Base-by-base conservation (phyloP, 2,329 filamentous ascomycete species). In the Mariannaea elegans region DNA sequence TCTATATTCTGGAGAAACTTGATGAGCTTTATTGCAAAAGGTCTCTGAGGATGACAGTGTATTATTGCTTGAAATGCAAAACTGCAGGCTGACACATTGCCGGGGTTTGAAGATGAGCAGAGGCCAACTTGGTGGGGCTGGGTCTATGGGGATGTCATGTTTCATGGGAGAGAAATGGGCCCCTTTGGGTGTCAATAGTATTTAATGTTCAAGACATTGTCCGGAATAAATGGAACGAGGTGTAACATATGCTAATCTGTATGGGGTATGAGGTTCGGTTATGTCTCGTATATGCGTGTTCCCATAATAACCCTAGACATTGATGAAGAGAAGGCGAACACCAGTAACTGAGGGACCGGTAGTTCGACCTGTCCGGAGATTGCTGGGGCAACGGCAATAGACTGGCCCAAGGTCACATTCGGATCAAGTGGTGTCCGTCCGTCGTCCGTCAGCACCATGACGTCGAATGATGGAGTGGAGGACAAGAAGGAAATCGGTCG, bases 351-450 rank as follows among this genome's bases (percentile, higher is more conserved):
- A 41, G 39, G 27, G 27, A n/a, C n/a, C n/a, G n/a, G n/a, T 36
- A 36, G 38, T 36, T 21, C 38, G 34, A 21, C n/a, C 36, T 45
- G 39, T 53, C 50, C 23, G 36, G 50, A 29, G 24, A 55, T 55
- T 55, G 24, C 51, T 47, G 42, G 42, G 51, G 16, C 24, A 55
- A 55, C 42, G 51, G 41, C 18, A 36, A 19, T 52, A 36, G 32
- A n/a, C n/a, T n/a, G n/a, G n/a, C n/a, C n/a, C 27, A 31, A 31
- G 32, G 32, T 19, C 38, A 13, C 38, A 41, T 41, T 41, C n/a
- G n/a, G n/a, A 24, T 8, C 39, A 44, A 21, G 13, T 42, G 6
- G 16, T 24, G 13, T 21, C 39, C 19, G 19, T 44, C 24, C 21
- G 39, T 44, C 39, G 21, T 21, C 39, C 21, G 39, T n/a, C 21